These are phyloP conservation scores for Globisporangium echinulatum DNA, from an alignment of 352 stramenopile species.

Conservation along the genomic window DNA sequence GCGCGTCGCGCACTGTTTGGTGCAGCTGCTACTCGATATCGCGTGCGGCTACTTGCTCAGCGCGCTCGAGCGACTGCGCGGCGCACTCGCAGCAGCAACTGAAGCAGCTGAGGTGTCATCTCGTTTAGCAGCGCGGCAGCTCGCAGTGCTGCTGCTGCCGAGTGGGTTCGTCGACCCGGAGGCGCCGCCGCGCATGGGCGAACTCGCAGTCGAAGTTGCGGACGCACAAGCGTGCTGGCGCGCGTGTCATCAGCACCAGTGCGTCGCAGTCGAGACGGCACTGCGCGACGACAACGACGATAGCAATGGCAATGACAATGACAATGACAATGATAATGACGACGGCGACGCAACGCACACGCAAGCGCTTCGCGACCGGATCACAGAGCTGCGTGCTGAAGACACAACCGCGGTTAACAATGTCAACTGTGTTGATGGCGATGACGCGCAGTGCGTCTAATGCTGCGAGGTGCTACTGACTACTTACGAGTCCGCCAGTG, in stretches of 20 bases:
- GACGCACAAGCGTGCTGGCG: conserved; percentile 39
- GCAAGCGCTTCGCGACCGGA: not conserved
- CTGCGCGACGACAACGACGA: too few species aligned
- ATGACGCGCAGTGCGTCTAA: not conserved
- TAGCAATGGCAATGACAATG: too few species aligned
- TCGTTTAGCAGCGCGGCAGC: not conserved
- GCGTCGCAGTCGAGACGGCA: not conserved
- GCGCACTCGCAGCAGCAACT: conserved; percentile 9
- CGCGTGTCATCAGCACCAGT: conserved; percentile 40
- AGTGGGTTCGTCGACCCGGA: conserved; percentile 22
- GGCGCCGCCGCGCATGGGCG: conserved; percentile 28
- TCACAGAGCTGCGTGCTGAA: not conserved
- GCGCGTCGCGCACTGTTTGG: conserved; percentile 18
- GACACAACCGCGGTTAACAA: too few species aligned
- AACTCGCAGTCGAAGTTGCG: conserved; percentile 37
- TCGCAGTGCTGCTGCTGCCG: conserved; percentile 33
- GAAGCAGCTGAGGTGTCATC: not conserved
- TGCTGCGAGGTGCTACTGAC: too few species aligned
- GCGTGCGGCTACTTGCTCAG: conserved; percentile 47
- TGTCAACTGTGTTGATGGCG: not conserved
- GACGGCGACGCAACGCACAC: too few species aligned
- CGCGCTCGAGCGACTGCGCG: conserved; percentile 37
- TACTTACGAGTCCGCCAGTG: too few species aligned
- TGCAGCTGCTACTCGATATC: conserved; percentile 49
- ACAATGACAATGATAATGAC: too few species aligned